Evolutionary conservation across 2,329 filamentous ascomycete species (phyloP).

Genomic region (Cercospora zeae-maydis): DNA sequence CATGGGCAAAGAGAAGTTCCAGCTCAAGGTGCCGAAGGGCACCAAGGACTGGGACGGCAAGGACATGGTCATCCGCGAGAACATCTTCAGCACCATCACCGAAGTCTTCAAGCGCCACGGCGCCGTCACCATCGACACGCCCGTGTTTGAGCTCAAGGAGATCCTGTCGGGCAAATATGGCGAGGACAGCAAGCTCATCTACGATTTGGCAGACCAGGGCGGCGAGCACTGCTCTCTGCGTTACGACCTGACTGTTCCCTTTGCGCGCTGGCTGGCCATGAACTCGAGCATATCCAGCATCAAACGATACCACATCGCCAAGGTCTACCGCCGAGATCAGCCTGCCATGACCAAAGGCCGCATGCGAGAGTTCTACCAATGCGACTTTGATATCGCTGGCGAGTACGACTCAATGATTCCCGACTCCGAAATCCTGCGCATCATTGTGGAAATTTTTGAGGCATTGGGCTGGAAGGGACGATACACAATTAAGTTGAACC

Average conservation of each 20-base stretch:
- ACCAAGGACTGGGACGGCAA: constrained; percentile 81
- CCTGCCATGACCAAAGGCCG: constrained; percentile 85
- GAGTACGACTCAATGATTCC: constrained; percentile 86
- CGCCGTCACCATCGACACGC: constrained; percentile 73
- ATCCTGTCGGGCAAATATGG: constrained; percentile 88
- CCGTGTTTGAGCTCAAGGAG: constrained; percentile 81
- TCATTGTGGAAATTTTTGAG: constrained; percentile 81
- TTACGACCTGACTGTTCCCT: constrained; percentile 85
- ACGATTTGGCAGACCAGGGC: constrained; percentile 82
- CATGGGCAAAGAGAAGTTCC: constrained; percentile 49
- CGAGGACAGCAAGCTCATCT: constrained; percentile 89
- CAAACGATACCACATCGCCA: constrained; percentile 93
- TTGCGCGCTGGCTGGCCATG: constrained; percentile 91
- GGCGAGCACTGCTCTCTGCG: constrained; percentile 80
- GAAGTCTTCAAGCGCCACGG: constrained; percentile 81
- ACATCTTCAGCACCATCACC: constrained; percentile 72
- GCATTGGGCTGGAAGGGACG: constrained; percentile 68
- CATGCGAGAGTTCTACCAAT: constrained; percentile 96
- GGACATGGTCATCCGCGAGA: constrained; percentile 76
- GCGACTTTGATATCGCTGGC: constrained; percentile 93
- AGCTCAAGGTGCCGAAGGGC: constrained; percentile 85
- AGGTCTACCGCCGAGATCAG: constrained; percentile 80
- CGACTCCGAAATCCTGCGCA: constrained; percentile 82
- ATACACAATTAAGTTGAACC: constrained; percentile 90
- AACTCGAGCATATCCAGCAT: constrained; percentile 77